Conservation (phyloP, 345 rosid genomes). For the Clausena lansium region DNA sequence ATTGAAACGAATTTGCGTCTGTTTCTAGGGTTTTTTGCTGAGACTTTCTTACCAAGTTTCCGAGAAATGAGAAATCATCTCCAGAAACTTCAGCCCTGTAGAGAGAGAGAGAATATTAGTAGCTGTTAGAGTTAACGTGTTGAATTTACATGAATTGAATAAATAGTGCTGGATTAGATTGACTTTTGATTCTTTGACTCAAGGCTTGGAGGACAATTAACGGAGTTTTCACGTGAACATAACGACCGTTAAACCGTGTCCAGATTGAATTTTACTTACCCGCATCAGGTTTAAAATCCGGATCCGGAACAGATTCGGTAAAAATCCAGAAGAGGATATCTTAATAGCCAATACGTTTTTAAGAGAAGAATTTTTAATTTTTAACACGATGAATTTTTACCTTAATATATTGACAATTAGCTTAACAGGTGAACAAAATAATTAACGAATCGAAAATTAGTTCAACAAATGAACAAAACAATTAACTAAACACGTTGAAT, state of each 20-base stretch:
- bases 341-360: too few relatives aligned
- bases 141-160: neutral
- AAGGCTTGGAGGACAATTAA: neutral
- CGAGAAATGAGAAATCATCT: slow-evolving; percentile 15
- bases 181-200: neutral
- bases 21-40: neutral
- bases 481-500: too few relatives aligned
- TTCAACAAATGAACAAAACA: too few relatives aligned
- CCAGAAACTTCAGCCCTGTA: slow-evolving; percentile 11
- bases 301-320: too few relatives aligned
- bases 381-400: too few relatives aligned
- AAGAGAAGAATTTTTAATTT: too few relatives aligned
- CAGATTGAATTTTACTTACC: too few relatives aligned
- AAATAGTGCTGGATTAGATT: neutral
- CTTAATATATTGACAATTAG: too few relatives aligned
- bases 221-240: neutral
- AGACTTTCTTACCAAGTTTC: slow-evolving; percentile 17
- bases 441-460: too few relatives aligned
- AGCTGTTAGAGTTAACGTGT: neutral
- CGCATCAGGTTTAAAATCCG: too few relatives aligned
- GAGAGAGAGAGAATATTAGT: neutral
- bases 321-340: too few relatives aligned
- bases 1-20: neutral
- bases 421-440: too few relatives aligned
- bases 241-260: neutral